Conservation (phyloP, 2,329 filamentous ascomycete genomes). For the Teratosphaeria destructans region DNA sequence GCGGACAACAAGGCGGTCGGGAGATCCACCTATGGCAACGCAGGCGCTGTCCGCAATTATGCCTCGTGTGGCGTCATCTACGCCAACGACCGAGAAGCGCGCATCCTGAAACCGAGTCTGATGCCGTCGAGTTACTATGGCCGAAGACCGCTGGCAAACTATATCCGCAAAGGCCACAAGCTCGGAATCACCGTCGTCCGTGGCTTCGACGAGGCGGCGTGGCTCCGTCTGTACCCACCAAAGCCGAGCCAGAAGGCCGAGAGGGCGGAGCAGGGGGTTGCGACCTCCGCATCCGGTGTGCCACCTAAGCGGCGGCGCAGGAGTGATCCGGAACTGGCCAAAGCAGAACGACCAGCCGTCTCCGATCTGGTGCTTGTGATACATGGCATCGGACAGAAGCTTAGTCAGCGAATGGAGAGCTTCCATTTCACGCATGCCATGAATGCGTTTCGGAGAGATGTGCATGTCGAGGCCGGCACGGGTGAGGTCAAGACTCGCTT, state of each 20-base stretch:
- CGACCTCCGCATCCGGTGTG: conserved; percentile 33
- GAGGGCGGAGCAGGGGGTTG: conserved; percentile 36
- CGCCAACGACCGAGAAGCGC: conserved; percentile 64
- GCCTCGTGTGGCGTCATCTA: conserved; percentile 77
- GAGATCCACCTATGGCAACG: conserved; percentile 30
- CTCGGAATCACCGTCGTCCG: conserved; percentile 82
- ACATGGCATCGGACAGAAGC: conserved; percentile 93
- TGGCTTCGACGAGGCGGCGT: conserved; percentile 69
- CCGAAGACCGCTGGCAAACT: conserved; percentile 65
- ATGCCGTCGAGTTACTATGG: conserved; percentile 79
- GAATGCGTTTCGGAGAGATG: conserved; percentile 73
- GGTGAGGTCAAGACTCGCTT: conserved; percentile 65
- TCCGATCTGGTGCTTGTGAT: conserved; percentile 84
- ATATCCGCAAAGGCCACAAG: conserved; percentile 68
- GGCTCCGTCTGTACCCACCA: conserved; percentile 60
- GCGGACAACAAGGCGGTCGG: conserved; percentile 40
- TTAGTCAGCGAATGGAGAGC: conserved; percentile 87
- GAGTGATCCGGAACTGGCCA: conserved; percentile 50
- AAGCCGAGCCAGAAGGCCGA: conserved; percentile 31
- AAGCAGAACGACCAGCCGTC: conserved; percentile 57
- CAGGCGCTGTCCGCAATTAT: conserved; percentile 48
- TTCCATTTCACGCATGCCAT: conserved; percentile 97
- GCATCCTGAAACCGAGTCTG: conserved; percentile 74
- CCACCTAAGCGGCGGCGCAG: conserved; percentile 30
- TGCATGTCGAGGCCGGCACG: conserved; percentile 73